phyloP scores from a whole-genome alignment of 2,329 filamentous ascomycete genomes.

The Hypoxylon sp. region DNA sequence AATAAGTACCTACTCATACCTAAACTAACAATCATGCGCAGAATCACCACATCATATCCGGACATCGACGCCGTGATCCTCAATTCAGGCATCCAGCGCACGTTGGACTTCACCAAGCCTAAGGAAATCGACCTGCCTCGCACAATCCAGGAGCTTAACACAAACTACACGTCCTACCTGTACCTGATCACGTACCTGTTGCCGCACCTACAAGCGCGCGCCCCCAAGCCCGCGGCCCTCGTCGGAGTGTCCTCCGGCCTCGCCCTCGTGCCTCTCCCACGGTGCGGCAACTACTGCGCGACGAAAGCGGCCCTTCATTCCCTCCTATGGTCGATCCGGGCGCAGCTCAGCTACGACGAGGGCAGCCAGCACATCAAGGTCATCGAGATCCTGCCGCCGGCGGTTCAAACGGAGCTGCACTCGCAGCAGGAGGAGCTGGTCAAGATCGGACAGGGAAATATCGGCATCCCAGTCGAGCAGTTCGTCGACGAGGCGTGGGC shows the following conservation, averaged over 20 bases:
- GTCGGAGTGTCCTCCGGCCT: constrained; percentile 61
- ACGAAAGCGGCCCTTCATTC: constrained; percentile 68
- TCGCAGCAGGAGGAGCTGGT: constrained; percentile 57
- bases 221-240: constrained; percentile 48
- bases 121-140: constrained; percentile 53
- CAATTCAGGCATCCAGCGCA: constrained; percentile 69
- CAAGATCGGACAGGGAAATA: constrained; percentile 51
- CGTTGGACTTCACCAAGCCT: constrained; percentile 63
- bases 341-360: constrained; percentile 56
- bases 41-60: constrained; percentile 59
- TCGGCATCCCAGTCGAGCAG: constrained; percentile 58
- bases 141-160: constrained; percentile 61
- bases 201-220: constrained; percentile 58
- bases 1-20: background rate
- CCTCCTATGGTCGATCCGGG: constrained; percentile 61
- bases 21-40: constrained; percentile 28
- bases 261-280: constrained; percentile 62
- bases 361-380: constrained; percentile 56
- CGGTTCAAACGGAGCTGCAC: constrained; percentile 66
- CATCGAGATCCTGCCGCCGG: constrained; percentile 65
- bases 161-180: constrained; percentile 64
- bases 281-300: constrained; percentile 66
- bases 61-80: constrained; percentile 70
- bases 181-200: constrained; percentile 62
- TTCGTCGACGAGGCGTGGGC: constrained; percentile 64